A percentile compares a stretch with the other conserved stretches of the same genome.
These are phyloP conservation scores for Ustilago shanxiensis DNA, from an alignment of 1,284 basidiomycete species.

Conservation along the genomic window DNA sequence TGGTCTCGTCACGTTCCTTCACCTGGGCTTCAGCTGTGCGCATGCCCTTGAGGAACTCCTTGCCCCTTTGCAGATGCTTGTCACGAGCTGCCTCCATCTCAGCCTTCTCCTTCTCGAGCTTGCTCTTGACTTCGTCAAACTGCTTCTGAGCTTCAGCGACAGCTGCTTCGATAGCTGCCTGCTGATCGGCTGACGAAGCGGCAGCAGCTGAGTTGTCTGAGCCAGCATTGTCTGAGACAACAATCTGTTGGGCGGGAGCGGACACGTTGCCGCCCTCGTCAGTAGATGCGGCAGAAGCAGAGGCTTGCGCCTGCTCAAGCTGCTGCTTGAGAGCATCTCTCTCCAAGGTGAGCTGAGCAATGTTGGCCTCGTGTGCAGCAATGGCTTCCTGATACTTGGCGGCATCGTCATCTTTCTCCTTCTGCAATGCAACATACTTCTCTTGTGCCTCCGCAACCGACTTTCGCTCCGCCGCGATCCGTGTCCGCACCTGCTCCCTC, in stretches of 20 bases:
- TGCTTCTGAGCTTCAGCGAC: constrained; percentile 54
- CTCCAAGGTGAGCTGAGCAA: constrained; percentile 37
- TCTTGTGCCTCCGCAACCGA: constrained; percentile 67
- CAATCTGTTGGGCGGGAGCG: constrained; percentile 15
- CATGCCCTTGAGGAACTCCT: constrained; percentile 44
- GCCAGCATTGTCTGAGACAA: constrained; percentile 41
- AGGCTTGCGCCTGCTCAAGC: constrained; percentile 44
- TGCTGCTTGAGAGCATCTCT: constrained; percentile 69
- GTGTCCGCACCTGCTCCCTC: constrained; percentile 58
- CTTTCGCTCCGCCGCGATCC: constrained; percentile 58
- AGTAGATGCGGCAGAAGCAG: constrained; percentile 39
- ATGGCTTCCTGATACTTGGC: constrained; percentile 44
- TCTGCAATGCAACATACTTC: constrained; percentile 69
- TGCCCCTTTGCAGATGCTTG: constrained; percentile 52
- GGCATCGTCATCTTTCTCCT: constrained; percentile 68
- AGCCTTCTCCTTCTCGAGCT: constrained; percentile 48
- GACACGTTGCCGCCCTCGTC: constrained; percentile 28
- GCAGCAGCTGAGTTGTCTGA: constrained; percentile 12
- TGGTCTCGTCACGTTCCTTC: constrained; percentile 52
- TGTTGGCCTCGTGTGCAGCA: constrained; percentile 36
- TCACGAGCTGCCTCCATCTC: constrained; percentile 31
- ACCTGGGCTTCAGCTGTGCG: constrained; percentile 55
- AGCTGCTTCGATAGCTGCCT: constrained; percentile 39
- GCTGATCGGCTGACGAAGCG: constrained; percentile 19
- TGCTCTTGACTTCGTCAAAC: constrained; percentile 55